A percentile compares a stretch with the other conserved stretches of the same genome.
Conservation (phyloP, 148 eudicot species). For the Cornus controversa region DNA sequence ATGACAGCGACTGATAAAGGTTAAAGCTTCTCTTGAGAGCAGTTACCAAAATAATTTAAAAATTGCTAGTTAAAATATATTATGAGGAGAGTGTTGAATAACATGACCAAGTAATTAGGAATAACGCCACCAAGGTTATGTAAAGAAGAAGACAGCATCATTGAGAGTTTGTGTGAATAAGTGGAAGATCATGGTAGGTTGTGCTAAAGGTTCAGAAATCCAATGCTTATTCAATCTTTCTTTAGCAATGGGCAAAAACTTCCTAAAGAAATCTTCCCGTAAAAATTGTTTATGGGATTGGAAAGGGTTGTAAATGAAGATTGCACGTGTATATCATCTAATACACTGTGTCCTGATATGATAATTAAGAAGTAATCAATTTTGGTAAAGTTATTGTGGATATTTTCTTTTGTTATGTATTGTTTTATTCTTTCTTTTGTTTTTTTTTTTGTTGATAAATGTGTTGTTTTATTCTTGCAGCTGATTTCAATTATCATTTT, state of each 20-base stretch:
- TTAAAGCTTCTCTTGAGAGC: background rate
- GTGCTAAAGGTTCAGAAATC: background rate
- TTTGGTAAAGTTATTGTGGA: too few relatives aligned
- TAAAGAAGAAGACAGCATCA: background rate
- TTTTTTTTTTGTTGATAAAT: too few relatives aligned
- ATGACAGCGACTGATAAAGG: background rate
- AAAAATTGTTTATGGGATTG: background rate
- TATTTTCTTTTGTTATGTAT: too few relatives aligned
- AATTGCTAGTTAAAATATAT: background rate
- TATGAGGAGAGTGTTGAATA: background rate
- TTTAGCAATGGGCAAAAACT: background rate
- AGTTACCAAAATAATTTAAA: too few relatives aligned
- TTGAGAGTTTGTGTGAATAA: background rate
- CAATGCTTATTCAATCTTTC: background rate
- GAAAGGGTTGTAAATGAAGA: background rate
- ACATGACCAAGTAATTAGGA: background rate
- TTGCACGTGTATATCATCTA: background rate
- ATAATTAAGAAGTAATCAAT: background rate
- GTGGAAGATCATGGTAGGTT: background rate
- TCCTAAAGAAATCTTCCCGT: background rate
- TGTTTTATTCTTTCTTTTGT: too few relatives aligned
- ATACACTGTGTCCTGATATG: background rate
- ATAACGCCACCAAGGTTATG: too few relatives aligned
- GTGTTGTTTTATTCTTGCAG: background rate
- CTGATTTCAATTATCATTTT: background rate